These are phyloP conservation scores for Typha latifolia DNA, from an alignment of 176 grass and related monocot genomes.

Conservation along the genomic window DNA sequence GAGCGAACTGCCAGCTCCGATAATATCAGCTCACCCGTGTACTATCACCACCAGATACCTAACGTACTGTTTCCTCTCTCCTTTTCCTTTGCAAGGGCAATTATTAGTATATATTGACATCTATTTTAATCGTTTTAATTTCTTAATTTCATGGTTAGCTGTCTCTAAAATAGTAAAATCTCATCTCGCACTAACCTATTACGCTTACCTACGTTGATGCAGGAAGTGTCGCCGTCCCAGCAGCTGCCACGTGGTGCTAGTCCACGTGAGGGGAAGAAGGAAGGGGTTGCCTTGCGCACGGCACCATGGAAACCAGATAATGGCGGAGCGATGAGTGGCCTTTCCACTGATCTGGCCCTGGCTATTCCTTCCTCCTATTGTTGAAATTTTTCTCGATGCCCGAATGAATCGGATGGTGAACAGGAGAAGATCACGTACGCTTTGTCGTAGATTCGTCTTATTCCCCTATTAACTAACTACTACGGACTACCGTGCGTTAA, in stretches of 20 bases:
- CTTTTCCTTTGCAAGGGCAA: neutral
- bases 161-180: neutral
- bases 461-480: too few species aligned
- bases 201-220: neutral
- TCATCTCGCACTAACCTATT: neutral
- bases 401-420: too few species aligned
- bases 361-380: conserved; percentile 26
- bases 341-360: conserved; percentile 45
- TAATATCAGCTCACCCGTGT: too few species aligned
- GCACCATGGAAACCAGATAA: conserved; percentile 6
- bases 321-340: neutral
- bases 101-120: too few species aligned
- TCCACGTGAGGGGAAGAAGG: conserved; percentile 24
- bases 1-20: neutral
- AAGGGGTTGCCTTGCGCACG: neutral
- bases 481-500: too few species aligned
- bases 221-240: conserved; percentile 10
- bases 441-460: too few species aligned
- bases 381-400: too few species aligned
- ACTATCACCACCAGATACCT: too few species aligned
- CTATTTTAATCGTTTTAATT: neutral
- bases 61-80: too few species aligned
- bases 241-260: conserved; percentile 6
- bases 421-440: too few species aligned
- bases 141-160: neutral